Evolutionary conservation across 208 protist species (phyloP), one percentile per base, ranked within the genome.

Genomic region (Leishmania aethiopica): DNA sequence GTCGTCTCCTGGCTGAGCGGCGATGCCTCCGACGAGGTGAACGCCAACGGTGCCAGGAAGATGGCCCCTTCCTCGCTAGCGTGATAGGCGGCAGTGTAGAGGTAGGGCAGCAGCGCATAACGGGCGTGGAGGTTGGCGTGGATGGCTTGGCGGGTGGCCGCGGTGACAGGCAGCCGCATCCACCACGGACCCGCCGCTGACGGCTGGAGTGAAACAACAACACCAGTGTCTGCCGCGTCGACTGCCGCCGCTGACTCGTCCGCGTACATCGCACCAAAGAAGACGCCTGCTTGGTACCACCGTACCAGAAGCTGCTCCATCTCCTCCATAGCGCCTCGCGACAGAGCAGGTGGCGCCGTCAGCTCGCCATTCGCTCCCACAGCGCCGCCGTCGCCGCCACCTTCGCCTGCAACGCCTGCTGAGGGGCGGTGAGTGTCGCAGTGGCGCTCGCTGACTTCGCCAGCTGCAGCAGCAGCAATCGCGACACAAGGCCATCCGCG

Each of bases 241-340:
- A 93, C 82, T 11, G 95, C 92, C 51, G 98, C 91, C 15, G 92
- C 71, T 74, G 96, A 89, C 15, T 94, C 93, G 76, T 99, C 98
- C 8, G 90, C 92, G 72, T 99, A 93, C 88, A 99, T 99, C 82
- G 99, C 99, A 53, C 98, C 98, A 45, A 98, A 92, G 78, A 91
- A 92, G 22, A 74, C 72, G 60, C 91, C 97, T 0, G 94, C 80
- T 86, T 99, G 98, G 80, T 99, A 99, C 99, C 98, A 99, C 13
- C 99, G 92, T 25, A 95, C 84, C 19, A 99, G 53, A 28, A 99
- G 87, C 83, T 99, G 95, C 17, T 92, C 84, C 7, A 81, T 78
- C 70, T 88, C 84, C 3, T 32, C 37, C 42, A 81, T 35, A 10
- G 78, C 40, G 47, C n/a, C 22, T 45, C 22, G 32, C 28, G 32